Evolutionary conservation across 1,284 basidiomycete species (phyloP), one percentile per base, ranked within the genome.

Genomic region (Ceratobasidium sp.): DNA sequence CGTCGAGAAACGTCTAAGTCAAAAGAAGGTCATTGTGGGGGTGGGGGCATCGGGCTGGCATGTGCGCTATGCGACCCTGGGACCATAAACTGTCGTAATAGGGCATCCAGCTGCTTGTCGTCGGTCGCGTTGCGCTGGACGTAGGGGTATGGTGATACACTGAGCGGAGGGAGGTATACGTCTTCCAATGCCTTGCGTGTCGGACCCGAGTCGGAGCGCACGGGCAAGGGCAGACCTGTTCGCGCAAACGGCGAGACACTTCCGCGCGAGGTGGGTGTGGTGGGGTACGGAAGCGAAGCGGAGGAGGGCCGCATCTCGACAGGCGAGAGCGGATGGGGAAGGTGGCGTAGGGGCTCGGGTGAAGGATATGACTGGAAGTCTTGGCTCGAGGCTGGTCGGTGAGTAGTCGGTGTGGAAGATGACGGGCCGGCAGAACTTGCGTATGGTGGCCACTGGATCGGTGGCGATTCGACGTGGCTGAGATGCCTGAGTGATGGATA

Each of bases 41-140:
- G 39, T 14, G 41, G 41, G 6, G 28, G 18, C 0, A 1, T 23
- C 3, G 52, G 14, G 21, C n/a, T 52, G 36, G 61, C 52, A 10
- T 57, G 32, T 67, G 48, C 30, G 50, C 62, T 45, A n/a, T 58
- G 65, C 28, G 65, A 55, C 39, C 65, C 65, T 55, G 65, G 52
- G 50, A 45, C 14, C 65, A 69, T 58, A 41, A 69, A 69, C 21
- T 39, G 65, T 2, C 65, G 65, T 41, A 69, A 34, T 2, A 69
- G 65, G 52, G 65, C 65, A 39, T 69, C 65, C 26, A 69, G 65
- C 39, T 69, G 65, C 26, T 69, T 69, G 26, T 69, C 65, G 65
- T 69, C 65, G 28, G 65, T 69, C 3, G 65, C 53, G 53, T 69
- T 46, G 32, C 65, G 65, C 28, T 46, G 65, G 10, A 32, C 53